Conservation (phyloP, 768 basidiomycete species). For the Dioszegia aurantiaca region DNA sequence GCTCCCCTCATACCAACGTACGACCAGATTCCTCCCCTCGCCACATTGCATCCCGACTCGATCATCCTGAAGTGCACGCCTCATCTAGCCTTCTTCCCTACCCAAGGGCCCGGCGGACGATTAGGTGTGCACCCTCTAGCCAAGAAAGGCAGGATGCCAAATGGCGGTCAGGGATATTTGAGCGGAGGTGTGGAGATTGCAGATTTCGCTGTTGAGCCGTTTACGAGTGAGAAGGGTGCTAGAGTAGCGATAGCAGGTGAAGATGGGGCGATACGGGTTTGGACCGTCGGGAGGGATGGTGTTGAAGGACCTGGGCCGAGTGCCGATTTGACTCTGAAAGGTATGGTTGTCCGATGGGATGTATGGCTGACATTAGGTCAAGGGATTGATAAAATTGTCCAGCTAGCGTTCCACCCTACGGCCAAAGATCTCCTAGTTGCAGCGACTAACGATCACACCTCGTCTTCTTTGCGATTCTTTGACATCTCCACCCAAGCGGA, state of each 20-base stretch:
- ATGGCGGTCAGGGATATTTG: conserved; percentile 39
- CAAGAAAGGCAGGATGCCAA: conserved; percentile 48
- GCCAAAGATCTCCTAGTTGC: conserved; percentile 46
- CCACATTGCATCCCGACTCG: conserved; percentile 46
- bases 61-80: conserved; percentile 48
- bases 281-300: conserved; percentile 34
- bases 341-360: conserved; percentile 24
- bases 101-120: conserved; percentile 53
- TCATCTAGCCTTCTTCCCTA: conserved; percentile 50
- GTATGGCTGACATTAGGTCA: conserved; percentile 25
- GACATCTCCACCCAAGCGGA: conserved; percentile 34
- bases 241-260: conserved; percentile 40
- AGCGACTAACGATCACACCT: conserved; percentile 49
- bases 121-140: conserved; percentile 48
- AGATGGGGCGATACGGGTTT: conserved; percentile 50
- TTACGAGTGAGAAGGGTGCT: conserved; percentile 9
- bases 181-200: conserved; percentile 46
- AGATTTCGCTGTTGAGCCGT: conserved; percentile 50
- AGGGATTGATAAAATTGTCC: conserved; percentile 47
- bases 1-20: conserved; percentile 52
- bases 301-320: conserved; percentile 35
- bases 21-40: conserved; percentile 48
- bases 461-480: conserved; percentile 42
- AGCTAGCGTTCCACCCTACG: conserved; percentile 49
- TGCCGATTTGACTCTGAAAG: conserved; percentile 35